phyloP scores from a whole-genome alignment of 768 basidiomycete genomes.

The Trametes cingulata region DNA sequence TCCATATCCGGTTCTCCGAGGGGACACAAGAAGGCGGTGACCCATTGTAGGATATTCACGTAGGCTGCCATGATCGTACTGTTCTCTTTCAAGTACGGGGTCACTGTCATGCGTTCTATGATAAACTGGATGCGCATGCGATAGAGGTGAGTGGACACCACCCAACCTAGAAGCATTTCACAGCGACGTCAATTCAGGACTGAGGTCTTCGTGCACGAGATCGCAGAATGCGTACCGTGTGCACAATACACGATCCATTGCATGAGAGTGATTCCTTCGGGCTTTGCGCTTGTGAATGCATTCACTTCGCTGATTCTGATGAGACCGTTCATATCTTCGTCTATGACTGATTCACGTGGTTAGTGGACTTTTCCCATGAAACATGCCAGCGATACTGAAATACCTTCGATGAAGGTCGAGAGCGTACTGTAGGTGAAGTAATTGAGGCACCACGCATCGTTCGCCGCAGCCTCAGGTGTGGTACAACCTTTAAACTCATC shows the following conservation, averaged over 20 bases:
- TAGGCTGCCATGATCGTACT: not conserved
- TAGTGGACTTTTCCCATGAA: not conserved
- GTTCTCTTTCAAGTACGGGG: not conserved
- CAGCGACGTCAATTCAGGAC: not conserved
- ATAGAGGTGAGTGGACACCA: not conserved
- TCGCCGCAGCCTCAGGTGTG: not conserved
- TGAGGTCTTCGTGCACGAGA: not conserved
- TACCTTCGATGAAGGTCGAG: constrained; percentile 9
- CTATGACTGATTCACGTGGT: not conserved
- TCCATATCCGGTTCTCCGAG: not conserved
- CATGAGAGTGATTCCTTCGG: not conserved
- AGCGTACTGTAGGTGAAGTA: constrained; percentile 3
- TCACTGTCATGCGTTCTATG: not conserved
- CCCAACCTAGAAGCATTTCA: not conserved
- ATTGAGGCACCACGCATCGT: not conserved
- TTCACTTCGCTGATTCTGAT: constrained; percentile 11
- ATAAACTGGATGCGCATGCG: not conserved
- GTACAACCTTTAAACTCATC: not conserved
- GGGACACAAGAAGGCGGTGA: not conserved
- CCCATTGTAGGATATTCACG: not conserved
- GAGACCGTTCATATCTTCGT: constrained; percentile 6
- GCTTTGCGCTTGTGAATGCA: not conserved
- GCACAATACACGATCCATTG: constrained; percentile 7
- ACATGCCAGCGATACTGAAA: not conserved
- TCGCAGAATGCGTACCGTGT: not conserved